These are phyloP conservation scores for Purpureocillium takamizusanense DNA, from an alignment of 2,329 filamentous ascomycete genomes.

Conservation along the genomic window DNA sequence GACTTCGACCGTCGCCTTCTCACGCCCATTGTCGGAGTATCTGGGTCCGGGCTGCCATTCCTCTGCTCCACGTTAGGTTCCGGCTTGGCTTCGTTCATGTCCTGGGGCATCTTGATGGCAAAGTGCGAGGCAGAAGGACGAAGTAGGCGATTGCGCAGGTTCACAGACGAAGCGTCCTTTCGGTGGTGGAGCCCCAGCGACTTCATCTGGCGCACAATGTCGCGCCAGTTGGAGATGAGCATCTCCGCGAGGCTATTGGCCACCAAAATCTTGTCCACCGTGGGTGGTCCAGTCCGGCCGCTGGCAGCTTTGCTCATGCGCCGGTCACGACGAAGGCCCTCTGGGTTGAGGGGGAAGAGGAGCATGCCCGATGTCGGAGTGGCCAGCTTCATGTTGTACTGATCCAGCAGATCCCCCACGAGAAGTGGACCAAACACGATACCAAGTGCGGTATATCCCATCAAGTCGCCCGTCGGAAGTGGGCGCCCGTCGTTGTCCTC, in stretches of 20 bases:
- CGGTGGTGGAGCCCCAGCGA: conserved; percentile 26
- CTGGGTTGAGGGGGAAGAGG: conserved; percentile 32
- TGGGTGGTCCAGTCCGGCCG: conserved; percentile 12
- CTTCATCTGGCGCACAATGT: conserved; percentile 52
- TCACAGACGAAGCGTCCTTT: conserved; percentile 10
- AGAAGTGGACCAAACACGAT: conserved; percentile 59
- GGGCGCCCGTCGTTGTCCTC: conserved; percentile 43
- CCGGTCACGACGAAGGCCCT: conserved; percentile 23
- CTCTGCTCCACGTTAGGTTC: background rate
- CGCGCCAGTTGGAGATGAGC: conserved; percentile 57
- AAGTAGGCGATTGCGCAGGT: conserved; percentile 12
- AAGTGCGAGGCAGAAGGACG: conserved; percentile 34
- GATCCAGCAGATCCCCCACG: conserved; percentile 45
- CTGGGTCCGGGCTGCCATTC: conserved; percentile 25
- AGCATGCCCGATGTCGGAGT: conserved; percentile 30
- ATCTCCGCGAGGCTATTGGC: conserved; percentile 55
- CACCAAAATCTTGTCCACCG: conserved; percentile 46
- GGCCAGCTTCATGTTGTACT: conserved; percentile 38
- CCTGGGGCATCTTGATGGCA: conserved; percentile 11
- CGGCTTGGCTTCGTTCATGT: conserved; percentile 4
- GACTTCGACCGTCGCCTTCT: conserved; percentile 13
- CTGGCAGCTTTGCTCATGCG: conserved; percentile 10
- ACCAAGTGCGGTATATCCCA: conserved; percentile 55
- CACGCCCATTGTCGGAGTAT: conserved; percentile 20
- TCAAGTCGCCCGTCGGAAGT: conserved; percentile 47